Evolutionary conservation across 352 stramenopile species (phyloP), one percentile per base, ranked within the genome.

Genomic region (Globisporangium uncinulatum): DNA sequence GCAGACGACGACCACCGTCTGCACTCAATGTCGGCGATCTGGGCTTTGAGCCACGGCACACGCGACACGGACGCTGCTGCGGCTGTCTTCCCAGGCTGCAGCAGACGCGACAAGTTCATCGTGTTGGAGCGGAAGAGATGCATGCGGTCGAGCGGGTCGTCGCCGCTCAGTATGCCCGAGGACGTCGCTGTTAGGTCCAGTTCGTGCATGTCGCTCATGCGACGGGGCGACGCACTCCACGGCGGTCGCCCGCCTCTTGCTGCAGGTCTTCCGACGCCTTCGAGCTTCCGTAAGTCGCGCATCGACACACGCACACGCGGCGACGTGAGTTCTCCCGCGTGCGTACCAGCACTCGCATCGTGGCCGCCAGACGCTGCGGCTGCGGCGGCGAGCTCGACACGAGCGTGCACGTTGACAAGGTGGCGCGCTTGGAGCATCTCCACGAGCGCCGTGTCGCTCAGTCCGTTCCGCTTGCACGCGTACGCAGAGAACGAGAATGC

Each of bases 391-490:
- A 83, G 69, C 44, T 92, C 82, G 49, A 76, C 66, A 19, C 78
- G 81, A 19, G 82, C 76, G 48, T 94, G 84, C 6, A 89, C 56
- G 34, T 92, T 90, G 6, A 94, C 61, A 13, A 94, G 57, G 51
- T 92, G 84, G 13, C 82, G 80, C 15, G 84, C 84, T 63, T 94
- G 82, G 10, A 94, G 71, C 84, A 94, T 94, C 37, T 92, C 78
- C 8, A 94, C 70, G 21, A 94, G 68, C 51, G 84, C 81, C 46
- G 84, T 94, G 67, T 94, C 84, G 32, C 75, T 90, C 55, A 94
- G 62, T 4, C 84, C 84, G 51, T 70, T 86, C 53, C 82, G 80
- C 46, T 94, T 94, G 69, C 84, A 94, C 39, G 91, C 79, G 45
- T 94, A 92, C 6, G 84, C 84, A 0, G 67, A 71, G 57, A 90